Percentiles rank a stretch among this genome's conserved stretches.
These are phyloP conservation scores for Eimeria falciformis DNA, from an alignment of 169 alveolate genomes.

Conservation along the genomic window DNA sequence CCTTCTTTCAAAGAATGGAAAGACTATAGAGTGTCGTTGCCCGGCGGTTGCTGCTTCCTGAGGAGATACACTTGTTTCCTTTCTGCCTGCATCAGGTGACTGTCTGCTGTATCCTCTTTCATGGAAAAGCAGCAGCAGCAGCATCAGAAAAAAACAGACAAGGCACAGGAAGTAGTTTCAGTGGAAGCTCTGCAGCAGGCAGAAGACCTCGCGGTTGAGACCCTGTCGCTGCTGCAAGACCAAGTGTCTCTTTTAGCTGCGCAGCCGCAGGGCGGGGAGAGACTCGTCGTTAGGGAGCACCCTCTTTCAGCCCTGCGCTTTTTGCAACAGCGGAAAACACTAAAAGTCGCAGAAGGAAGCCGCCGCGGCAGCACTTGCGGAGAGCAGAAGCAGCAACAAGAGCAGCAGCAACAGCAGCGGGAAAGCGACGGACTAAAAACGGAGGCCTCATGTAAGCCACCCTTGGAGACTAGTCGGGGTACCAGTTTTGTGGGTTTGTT, in stretches of 20 bases:
- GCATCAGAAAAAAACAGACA: constrained; percentile 44
- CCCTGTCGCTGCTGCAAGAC: background rate
- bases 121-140: constrained; percentile 32
- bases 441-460: background rate
- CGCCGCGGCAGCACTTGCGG: constrained; percentile 19
- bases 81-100: background rate
- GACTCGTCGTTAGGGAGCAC: constrained; percentile 4
- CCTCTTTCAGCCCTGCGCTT: background rate
- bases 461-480: background rate
- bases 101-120: background rate
- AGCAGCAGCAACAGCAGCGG: background rate
- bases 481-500: too few species aligned
- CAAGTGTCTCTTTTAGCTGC: constrained; percentile 23
- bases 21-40: constrained; percentile 20
- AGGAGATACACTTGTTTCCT: background rate
- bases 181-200: background rate
- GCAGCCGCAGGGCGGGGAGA: background rate
- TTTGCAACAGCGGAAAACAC: constrained; percentile 1
- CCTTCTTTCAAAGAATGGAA: background rate
- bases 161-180: background rate
- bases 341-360: background rate
- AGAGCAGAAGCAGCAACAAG: background rate
- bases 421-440: background rate
- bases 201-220: background rate
- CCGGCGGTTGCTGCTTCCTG: constrained; percentile 6